phyloP scores from a whole-genome alignment of 208 protist species.

The Naegleria gruberi region DNA sequence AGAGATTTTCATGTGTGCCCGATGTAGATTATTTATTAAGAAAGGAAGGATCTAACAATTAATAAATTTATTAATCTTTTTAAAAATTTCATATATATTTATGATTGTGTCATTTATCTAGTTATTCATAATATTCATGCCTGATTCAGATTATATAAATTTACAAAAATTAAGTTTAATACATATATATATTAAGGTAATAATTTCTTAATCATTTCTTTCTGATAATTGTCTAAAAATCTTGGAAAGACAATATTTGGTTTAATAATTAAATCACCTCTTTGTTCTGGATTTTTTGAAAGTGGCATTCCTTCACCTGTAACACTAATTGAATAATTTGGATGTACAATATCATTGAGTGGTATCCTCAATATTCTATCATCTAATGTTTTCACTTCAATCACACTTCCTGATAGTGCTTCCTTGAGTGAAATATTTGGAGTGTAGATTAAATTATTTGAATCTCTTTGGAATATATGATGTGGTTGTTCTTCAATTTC shows the following conservation, averaged over 20 bases:
- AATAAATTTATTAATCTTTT: too few relatives aligned
- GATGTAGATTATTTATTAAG: background rate
- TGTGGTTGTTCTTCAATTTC: constrained; percentile 53
- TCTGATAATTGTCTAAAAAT: background rate
- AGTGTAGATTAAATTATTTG: constrained; percentile 45
- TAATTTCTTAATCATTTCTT: background rate
- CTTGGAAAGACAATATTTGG: constrained; percentile 16
- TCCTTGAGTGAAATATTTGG: constrained; percentile 5
- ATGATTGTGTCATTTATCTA: too few relatives aligned
- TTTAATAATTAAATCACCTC: constrained; percentile 15
- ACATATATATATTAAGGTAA: background rate
- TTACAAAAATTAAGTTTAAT: too few relatives aligned
- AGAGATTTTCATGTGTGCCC: background rate
- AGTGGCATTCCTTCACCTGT: constrained; percentile 19
- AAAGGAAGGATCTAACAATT: background rate
- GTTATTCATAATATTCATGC: too few relatives aligned
- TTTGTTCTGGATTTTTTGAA: background rate
- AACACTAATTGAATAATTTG: background rate
- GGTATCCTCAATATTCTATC: constrained; percentile 30
- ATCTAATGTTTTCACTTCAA: constrained; percentile 37
- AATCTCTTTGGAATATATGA: constrained; percentile 39
- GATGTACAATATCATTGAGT: constrained; percentile 22
- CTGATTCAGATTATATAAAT: too few relatives aligned
- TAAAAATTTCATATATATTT: too few relatives aligned
- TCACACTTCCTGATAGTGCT: constrained; percentile 23